Conservation (phyloP, 805 yeast species). For the Metschnikowia anglica region DNA sequence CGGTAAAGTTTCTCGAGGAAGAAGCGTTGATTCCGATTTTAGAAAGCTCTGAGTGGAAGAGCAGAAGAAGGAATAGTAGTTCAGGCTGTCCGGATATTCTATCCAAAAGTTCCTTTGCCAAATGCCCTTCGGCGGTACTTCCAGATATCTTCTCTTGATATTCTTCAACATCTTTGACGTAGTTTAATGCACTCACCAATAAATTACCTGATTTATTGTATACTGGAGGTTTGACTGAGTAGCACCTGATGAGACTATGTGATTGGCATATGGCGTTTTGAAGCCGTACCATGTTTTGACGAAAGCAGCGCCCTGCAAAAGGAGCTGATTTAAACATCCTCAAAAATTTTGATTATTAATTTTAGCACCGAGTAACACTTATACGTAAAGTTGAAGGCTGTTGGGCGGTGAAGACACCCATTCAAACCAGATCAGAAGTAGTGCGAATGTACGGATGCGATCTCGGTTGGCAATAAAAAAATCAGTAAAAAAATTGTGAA, state of each 20-base stretch:
- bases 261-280: neutral
- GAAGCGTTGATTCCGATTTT: slow-evolving; percentile 28
- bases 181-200: slow-evolving; percentile 24
- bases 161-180: slow-evolving; percentile 30
- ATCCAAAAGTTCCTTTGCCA: slow-evolving; percentile 27
- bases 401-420: too few species aligned
- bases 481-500: neutral
- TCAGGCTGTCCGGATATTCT: slow-evolving; percentile 29
- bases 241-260: neutral
- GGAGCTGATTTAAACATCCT: neutral
- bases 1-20: slow-evolving; percentile 12
- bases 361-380: too few species aligned
- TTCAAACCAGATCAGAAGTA: neutral
- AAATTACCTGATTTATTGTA: slow-evolving; percentile 14
- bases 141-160: slow-evolving; percentile 23
- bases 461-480: slow-evolving; percentile 6
- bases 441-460: slow-evolving; percentile 15
- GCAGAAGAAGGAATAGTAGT: slow-evolving; percentile 29
- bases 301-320: neutral
- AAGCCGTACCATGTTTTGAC: neutral
- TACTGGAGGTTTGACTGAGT: slow-evolving; percentile 16
- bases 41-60: slow-evolving; percentile 34
- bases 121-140: slow-evolving; percentile 21
- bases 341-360: neutral
- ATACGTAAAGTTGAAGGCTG: neutral